phyloP scores from a whole-genome alignment of 305 asterid species.

The Solanum hybrid region DNA sequence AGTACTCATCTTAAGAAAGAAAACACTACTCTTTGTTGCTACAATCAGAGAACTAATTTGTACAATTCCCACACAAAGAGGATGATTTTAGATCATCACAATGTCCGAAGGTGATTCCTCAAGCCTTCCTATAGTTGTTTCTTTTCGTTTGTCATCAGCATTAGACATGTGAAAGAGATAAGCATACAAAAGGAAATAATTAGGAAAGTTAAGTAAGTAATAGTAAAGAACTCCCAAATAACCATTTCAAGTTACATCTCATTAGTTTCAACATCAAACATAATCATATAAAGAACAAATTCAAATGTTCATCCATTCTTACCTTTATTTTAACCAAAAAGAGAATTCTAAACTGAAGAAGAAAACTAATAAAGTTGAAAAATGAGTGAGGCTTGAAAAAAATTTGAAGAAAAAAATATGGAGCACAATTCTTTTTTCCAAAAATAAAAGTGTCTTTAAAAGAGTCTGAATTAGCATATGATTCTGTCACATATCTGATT shows the following conservation, averaged over 20 bases:
- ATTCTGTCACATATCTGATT: neutral
- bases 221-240: neutral
- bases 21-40: conserved; percentile 53
- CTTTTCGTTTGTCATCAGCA: no score
- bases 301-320: neutral
- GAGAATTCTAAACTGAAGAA: neutral
- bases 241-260: no score
- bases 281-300: no score
- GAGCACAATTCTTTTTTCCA: neutral
- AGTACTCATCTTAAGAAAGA: conserved; percentile 34
- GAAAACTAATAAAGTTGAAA: neutral
- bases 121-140: no score
- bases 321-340: neutral
- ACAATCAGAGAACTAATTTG: conserved; percentile 82
- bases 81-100: conserved; percentile 19
- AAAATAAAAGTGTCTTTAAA: no score
- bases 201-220: neutral
- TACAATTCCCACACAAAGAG: conserved; percentile 36
- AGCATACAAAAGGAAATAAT: no score
- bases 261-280: no score
- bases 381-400: neutral
- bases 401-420: neutral
- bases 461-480: neutral
- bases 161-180: no score
- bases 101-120: neutral